Base-by-base conservation (phyloP, 2,329 filamentous ascomycete species). In the Ceratocystis albifundus region DNA sequence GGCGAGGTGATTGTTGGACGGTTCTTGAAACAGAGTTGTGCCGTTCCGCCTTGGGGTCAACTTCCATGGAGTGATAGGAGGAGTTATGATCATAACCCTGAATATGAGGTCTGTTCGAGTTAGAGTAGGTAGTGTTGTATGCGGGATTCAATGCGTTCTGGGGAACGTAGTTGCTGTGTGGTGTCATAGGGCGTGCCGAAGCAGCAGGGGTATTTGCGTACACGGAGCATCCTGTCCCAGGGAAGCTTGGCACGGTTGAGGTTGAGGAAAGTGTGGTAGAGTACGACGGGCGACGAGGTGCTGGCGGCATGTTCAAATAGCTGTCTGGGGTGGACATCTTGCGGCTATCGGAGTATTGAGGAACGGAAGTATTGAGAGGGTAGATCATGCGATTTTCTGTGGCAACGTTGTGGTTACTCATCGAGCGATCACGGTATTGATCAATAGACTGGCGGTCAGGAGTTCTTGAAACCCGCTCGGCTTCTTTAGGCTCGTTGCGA, bases 401-500 rank as follows among this genome's bases (percentile, higher is more conserved):
- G 74, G 15, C 73, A 48, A 80, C 75, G 70, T 80, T 84, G 62
- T 82, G 81, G 71, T 83, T 84, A 72, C 84, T 87, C 44, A 80
- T 76, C 4, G 85, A 87, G 57, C 85, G 80, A 3, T 81, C 81
- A 22, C 84, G 82, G 65, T 69, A 70, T 28, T 71, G 66, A 1
- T 70, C 69, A 30, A 61, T 32, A 28, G 65, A 46, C 32, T 67
- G 69, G n/a, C 66, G 65, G 25, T 70, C 74, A 1, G 75, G 76
- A 2, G 75, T 75, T 4, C 72, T 73, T 3, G 73, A 75, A 48
- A 76, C 73, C 66, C 74, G 73, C 22, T 76, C 65, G 10, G 36
- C 73, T 28, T 64, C 82, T 86, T 88, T 25, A 88, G 84, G 70
- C 84, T 83, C 30, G 4, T 78, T 77, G 63, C 79, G 79, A 15